Percentiles rank a stretch among this genome's conserved stretches.
These are phyloP conservation scores for Vigna hirtella DNA, from an alignment of 306 rosid genomes.

Conservation along the genomic window DNA sequence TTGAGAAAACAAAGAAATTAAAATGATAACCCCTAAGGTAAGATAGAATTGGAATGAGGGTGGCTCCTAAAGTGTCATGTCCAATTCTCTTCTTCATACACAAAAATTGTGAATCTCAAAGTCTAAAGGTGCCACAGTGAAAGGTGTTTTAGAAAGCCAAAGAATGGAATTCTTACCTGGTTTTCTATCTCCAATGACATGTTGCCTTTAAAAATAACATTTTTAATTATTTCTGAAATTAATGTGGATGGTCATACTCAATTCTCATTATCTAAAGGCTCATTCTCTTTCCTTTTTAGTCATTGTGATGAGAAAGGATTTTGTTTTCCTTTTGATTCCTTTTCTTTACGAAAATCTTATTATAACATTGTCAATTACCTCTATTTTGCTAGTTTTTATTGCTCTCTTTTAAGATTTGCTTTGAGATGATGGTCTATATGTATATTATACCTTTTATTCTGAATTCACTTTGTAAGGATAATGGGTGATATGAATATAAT, in stretches of 20 bases:
- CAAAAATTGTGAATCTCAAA: conserved; percentile 53
- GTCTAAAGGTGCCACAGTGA: conserved; percentile 50
- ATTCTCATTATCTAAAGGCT: conserved; percentile 29
- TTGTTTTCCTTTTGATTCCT: conserved; percentile 16
- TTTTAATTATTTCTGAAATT: conserved; percentile 21
- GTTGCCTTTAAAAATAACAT: conserved; percentile 32
- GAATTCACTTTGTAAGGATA: conserved; percentile 55
- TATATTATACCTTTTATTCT: conserved; percentile 39
- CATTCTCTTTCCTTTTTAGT: conserved; percentile 39
- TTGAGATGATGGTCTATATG: conserved; percentile 26
- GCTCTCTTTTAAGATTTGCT: not conserved
- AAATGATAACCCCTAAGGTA: conserved; percentile 49
- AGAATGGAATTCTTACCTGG: too few relatives aligned
- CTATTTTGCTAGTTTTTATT: not conserved
- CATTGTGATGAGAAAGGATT: conserved; percentile 38
- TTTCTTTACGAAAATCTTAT: conserved; percentile 9
- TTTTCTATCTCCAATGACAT: too few relatives aligned
- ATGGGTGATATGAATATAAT: conserved; percentile 46
- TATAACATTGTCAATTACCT: conserved; percentile 19
- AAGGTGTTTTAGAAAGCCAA: not conserved
- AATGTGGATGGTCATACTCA: conserved; percentile 30
- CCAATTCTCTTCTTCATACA: conserved; percentile 41
- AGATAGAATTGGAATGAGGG: conserved; percentile 48
- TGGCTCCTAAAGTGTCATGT: conserved; percentile 57
- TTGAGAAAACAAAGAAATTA: not conserved